Evolutionary conservation across 1,139 yeast species (phyloP).

Genomic region (Suhomyces wounanorum): DNA sequence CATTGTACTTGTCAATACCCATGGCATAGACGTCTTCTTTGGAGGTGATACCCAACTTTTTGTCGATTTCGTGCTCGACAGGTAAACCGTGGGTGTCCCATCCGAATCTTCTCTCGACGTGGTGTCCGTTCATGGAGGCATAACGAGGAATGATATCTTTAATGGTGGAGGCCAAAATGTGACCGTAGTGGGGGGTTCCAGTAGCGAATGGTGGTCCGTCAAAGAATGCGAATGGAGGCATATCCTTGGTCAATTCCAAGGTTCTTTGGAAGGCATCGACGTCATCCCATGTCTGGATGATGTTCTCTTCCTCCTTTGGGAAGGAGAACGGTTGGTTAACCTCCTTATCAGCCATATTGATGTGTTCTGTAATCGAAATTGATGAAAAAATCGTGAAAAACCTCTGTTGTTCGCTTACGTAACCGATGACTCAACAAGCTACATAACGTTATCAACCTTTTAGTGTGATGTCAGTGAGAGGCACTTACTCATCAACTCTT

Average conservation of each 20-base stretch:
- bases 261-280: conserved; percentile 91
- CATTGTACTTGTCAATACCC: conserved; percentile 93
- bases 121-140: conserved; percentile 96
- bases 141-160: conserved; percentile 97
- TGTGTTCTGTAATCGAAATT: background rate
- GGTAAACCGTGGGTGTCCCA: conserved; percentile 99
- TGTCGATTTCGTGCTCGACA: conserved; percentile 97
- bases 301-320: conserved; percentile 85
- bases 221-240: conserved; percentile 87
- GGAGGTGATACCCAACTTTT: conserved; percentile 89
- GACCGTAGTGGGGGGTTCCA: conserved; percentile 99
- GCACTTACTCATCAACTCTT: background rate
- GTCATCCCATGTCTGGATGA: conserved; percentile 81
- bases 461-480: background rate
- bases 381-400: conserved; percentile 5
- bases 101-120: conserved; percentile 96
- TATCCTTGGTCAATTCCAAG: conserved; percentile 77
- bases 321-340: conserved; percentile 53
- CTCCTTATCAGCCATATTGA: conserved; percentile 37
- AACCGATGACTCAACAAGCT: conserved; percentile 5
- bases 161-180: conserved; percentile 91
- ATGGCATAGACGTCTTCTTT: conserved; percentile 90
- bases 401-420: conserved; percentile 1
- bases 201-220: conserved; percentile 99
- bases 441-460: background rate